A percentile compares a stretch with the other conserved stretches of the same genome.
Evolutionary conservation across 495 filamentous ascomycete genomes (phyloP).

Genomic region (Collariella sp.): DNA sequence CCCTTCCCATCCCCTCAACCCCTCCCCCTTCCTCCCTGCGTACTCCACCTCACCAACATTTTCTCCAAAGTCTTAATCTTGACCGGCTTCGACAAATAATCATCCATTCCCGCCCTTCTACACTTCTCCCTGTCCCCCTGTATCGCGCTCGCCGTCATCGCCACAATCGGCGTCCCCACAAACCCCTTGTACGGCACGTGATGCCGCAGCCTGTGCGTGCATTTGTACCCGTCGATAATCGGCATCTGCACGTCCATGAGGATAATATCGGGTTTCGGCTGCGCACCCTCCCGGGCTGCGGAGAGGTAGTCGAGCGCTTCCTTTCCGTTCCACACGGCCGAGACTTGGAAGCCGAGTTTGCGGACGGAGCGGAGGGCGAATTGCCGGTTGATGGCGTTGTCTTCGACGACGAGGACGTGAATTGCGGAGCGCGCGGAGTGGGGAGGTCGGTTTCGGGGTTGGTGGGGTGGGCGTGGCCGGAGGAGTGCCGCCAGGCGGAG

Average conservation of each 20-base stretch:
- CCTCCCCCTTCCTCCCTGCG: not conserved
- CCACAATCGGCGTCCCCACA: conserved; percentile 60
- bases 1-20: too few species aligned
- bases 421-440: conserved; percentile 44
- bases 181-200: conserved; percentile 47
- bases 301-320: conserved; percentile 63
- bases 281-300: conserved; percentile 26
- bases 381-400: conserved; percentile 73
- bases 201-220: conserved; percentile 61
- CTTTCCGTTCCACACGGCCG: conserved; percentile 64
- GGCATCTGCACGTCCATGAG: conserved; percentile 88
- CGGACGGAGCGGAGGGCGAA: conserved; percentile 66
- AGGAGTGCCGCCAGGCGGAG: conserved; percentile 23
- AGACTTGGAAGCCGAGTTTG: conserved; percentile 65
- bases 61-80: conserved; percentile 58
- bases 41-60: conserved; percentile 56
- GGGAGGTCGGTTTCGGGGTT: conserved; percentile 32
- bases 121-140: conserved; percentile 77
- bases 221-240: conserved; percentile 68
- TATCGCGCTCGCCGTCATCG: conserved; percentile 76
- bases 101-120: conserved; percentile 65
- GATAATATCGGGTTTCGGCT: conserved; percentile 61
- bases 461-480: conserved; percentile 24
- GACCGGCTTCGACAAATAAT: conserved; percentile 69
- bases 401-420: conserved; percentile 67